These are phyloP conservation scores for Diaporthe sp. DNA, from an alignment of 2,329 filamentous ascomycete genomes.

Conservation along the genomic window DNA sequence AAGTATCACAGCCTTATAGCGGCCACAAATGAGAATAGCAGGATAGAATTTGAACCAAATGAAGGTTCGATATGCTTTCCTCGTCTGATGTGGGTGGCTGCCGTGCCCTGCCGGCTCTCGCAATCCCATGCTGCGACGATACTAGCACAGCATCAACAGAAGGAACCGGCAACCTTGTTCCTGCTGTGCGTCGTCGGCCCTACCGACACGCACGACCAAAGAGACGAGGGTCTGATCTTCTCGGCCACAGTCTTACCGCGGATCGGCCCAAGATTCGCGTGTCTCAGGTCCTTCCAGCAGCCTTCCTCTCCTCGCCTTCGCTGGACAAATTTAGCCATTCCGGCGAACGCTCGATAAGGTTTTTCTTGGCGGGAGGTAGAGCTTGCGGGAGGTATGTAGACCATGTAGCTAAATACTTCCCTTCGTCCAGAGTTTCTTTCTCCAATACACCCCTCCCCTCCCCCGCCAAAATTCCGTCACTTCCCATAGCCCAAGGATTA, in stretches of 20 bases:
- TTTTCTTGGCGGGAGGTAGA: constrained; percentile 10
- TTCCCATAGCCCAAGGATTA: too few species aligned
- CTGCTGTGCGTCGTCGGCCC: background rate
- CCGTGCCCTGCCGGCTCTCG: background rate
- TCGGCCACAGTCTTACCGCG: constrained; percentile 25
- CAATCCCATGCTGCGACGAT: background rate
- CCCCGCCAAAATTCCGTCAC: background rate
- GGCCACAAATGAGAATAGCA: background rate
- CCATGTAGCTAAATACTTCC: background rate
- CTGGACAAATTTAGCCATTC: background rate
- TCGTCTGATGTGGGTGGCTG: background rate
- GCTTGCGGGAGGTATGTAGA: background rate
- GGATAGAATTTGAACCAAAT: background rate
- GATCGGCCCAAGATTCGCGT: constrained; percentile 8
- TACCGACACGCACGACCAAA: background rate
- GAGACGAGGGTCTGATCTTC: constrained; percentile 19
- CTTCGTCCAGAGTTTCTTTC: constrained; percentile 12
- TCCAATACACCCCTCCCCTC: background rate
- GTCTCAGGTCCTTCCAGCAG: constrained; percentile 28
- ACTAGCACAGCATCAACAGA: constrained; percentile 1
- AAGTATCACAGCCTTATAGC: background rate
- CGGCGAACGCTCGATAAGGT: constrained; percentile 29
- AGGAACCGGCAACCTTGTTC: background rate
- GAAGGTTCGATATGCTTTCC: background rate
- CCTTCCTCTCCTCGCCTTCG: background rate